Evolutionary conservation across 345 rosid species (phyloP), one percentile per base, ranked within the genome.

Genomic region (Abelmoschus esculentus): DNA sequence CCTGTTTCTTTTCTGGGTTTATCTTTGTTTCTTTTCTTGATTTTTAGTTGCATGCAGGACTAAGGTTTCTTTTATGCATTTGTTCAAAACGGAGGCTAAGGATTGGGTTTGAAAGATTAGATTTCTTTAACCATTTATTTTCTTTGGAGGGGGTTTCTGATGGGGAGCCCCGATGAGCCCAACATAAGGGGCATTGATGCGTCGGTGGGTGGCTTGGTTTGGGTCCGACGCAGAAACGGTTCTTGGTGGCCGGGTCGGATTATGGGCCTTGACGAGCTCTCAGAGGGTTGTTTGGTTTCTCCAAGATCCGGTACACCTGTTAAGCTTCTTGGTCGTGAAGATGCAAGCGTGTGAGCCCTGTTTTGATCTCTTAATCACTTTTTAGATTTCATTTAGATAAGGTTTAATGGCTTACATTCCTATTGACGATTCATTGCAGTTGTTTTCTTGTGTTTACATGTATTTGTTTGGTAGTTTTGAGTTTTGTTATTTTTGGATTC

Each of bases 181-280:
- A 77, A 78, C 72, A 72, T 72, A 75, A 78, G 75, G 81, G 86
- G 78, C 73, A 86, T 92, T 81, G 92, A 96, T 77, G 84, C 84
- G n/a, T 85, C 96, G 7, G 91, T 96, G 44, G 99, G 99, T n/a
- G 84, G 92, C 63, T 81, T 96, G 80, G 99, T 96, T 31, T 96
- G 99, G 99, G 98, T 96, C 57, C 91, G 97, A 15, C 87, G 98
- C 54, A 80, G 99, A 74, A 96, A 96, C 75, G 99, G 98, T 29
- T 90, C 99, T 8, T 96, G 99, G 99, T 96, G 99, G 99, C 99
- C 99, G 1, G 99, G 97, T 59, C 89, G 87, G 80, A 89, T 86
- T 75, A 76, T 96, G 83, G 79, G 86, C 59, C 81, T 79, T 9
- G 87, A 90, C 17, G 89, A 96, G 77, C 70, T 96, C 67, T 81